phyloP scores from a whole-genome alignment of 192 early-diverging fungal genomes.

The Entomortierella parvispora region DNA sequence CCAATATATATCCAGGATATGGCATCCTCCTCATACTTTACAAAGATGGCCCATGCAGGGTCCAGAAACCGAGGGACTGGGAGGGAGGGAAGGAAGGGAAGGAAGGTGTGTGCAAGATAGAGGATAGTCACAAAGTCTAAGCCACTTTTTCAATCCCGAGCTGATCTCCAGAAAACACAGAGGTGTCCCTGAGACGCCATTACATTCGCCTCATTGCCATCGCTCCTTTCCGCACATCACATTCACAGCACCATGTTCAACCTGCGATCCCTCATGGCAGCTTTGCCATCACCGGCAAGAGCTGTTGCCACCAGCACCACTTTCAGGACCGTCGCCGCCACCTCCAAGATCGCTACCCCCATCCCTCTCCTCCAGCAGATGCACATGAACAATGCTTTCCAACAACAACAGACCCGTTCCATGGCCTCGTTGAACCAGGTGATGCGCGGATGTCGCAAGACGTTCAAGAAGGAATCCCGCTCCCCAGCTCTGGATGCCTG shows the following conservation, averaged over 20 bases:
- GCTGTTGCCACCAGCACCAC: slow-evolving; percentile 18
- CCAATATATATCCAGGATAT: too few species aligned
- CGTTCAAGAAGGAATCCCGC: slow-evolving; percentile 69
- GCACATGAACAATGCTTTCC: slow-evolving; percentile 1
- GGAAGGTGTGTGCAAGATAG: too few species aligned
- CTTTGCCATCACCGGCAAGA: slow-evolving; percentile 33
- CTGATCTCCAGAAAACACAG: too few species aligned
- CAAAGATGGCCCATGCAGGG: too few species aligned
- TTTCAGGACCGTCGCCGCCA: slow-evolving; percentile 2
- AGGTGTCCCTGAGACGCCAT: too few species aligned
- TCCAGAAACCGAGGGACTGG: too few species aligned
- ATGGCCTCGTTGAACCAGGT: slow-evolving; percentile 96
- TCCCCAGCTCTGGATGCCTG: slow-evolving; percentile 86
- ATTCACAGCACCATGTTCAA: slow-evolving; percentile 30
- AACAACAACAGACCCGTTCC: slow-evolving; percentile 38
- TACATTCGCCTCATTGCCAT: background rate
- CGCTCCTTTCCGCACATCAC: background rate
- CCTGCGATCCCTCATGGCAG: slow-evolving; percentile 47
- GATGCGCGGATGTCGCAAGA: slow-evolving; percentile 85
- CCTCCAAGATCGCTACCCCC: slow-evolving; percentile 11
- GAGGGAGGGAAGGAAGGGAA: too few species aligned
- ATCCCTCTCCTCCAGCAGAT: slow-evolving; percentile 21
- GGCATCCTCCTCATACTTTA: too few species aligned
- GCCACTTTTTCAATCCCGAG: too few species aligned
- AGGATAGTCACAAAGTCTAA: too few species aligned